Percentiles rank a stretch among this genome's conserved stretches.
phyloP scores from a whole-genome alignment of 2,329 filamentous ascomycete species.

The Penicillium sp. region DNA sequence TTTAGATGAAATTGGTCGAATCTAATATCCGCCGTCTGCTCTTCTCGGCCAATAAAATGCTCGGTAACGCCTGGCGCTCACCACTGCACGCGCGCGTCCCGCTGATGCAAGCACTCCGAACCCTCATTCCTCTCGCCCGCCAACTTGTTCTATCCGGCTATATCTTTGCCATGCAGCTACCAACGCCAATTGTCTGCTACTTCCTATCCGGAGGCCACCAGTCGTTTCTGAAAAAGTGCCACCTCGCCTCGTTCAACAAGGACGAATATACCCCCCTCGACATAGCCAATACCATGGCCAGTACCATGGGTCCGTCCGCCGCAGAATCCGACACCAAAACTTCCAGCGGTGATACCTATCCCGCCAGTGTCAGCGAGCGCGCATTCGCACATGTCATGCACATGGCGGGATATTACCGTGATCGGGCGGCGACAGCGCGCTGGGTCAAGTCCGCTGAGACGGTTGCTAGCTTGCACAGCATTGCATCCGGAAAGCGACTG shows the following conservation, averaged over 20 bases:
- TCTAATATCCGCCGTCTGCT: constrained; percentile 43
- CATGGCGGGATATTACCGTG: constrained; percentile 54
- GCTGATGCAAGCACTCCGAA: constrained; percentile 43
- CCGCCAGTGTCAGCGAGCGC: constrained; percentile 39
- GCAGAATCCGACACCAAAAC: constrained; percentile 42
- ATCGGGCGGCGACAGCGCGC: constrained; percentile 42
- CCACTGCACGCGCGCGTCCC: constrained; percentile 46
- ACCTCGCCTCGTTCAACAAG: constrained; percentile 38
- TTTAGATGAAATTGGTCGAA: constrained; percentile 40
- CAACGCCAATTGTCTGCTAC: constrained; percentile 42
- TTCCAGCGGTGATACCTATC: constrained; percentile 36
- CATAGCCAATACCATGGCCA: constrained; percentile 49
- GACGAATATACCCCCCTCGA: constrained; percentile 31
- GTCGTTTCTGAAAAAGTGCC: constrained; percentile 45
- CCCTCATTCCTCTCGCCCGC: constrained; percentile 46
- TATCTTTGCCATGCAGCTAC: constrained; percentile 54
- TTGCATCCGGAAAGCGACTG: constrained; percentile 35
- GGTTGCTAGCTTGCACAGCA: constrained; percentile 46
- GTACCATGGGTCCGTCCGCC: constrained; percentile 49
- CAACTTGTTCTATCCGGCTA: constrained; percentile 54
- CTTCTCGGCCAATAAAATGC: constrained; percentile 48
- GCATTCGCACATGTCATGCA: constrained; percentile 48
- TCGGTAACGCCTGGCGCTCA: constrained; percentile 45
- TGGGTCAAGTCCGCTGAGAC: constrained; percentile 55
- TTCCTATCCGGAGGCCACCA: constrained; percentile 50